These are phyloP conservation scores for Pleodorina starrii DNA, from an alignment of 139 green algal species.

Conservation along the genomic window DNA sequence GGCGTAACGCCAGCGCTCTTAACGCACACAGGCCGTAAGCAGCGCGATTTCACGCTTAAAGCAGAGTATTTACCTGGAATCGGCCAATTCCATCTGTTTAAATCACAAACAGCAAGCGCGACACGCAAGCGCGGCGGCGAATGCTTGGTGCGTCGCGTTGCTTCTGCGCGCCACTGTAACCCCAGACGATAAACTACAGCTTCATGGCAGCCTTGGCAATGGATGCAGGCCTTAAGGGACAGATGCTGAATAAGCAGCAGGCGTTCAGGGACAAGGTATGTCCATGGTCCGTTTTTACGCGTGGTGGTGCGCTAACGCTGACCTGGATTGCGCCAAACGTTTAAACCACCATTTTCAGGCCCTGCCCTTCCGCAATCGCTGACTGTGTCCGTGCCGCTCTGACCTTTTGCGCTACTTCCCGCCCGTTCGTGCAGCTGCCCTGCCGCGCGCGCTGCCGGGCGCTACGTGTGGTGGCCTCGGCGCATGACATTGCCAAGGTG, in stretches of 20 bases:
- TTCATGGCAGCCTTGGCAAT: too few species aligned
- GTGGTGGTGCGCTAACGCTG: too few species aligned
- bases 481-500: slow-evolving; percentile 35
- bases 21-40: not conserved
- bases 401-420: not conserved
- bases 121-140: slow-evolving; percentile 6
- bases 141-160: not conserved
- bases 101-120: not conserved
- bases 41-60: too few species aligned
- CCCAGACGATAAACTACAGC: too few species aligned
- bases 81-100: not conserved
- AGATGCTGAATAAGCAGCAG: slow-evolving; percentile 12
- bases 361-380: too few species aligned
- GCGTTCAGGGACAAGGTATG: slow-evolving; percentile 25
- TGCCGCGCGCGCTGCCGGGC: slow-evolving; percentile 8
- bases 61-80: too few species aligned
- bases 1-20: slow-evolving; percentile 3
- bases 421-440: not conserved
- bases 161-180: not conserved
- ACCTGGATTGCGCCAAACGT: too few species aligned
- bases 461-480: not conserved
- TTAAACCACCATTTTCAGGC: too few species aligned
- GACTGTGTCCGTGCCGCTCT: not conserved
- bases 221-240: slow-evolving; percentile 16
- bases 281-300: too few species aligned